A percentile compares a stretch with the other conserved stretches of the same genome.
phyloP scores from a whole-genome alignment of 805 yeast species.

The Wickerhamiella dianesei region DNA sequence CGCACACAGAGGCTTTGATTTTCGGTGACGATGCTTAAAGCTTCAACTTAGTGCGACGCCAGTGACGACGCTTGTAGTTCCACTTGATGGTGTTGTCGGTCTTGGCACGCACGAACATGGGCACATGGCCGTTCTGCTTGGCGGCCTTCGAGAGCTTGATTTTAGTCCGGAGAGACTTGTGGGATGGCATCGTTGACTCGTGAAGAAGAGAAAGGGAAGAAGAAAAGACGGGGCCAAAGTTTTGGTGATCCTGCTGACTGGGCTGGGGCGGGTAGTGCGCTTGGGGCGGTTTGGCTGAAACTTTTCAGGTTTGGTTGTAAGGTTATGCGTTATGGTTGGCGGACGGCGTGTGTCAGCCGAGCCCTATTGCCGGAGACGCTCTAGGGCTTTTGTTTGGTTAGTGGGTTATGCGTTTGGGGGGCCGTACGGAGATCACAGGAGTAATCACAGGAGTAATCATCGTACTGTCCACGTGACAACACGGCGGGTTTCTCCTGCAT shows the following conservation, averaged over 20 bases:
- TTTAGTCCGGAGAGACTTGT: constrained; percentile 93
- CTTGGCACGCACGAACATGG: constrained; percentile 99
- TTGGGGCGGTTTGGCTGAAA: background rate
- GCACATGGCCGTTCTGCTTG: constrained; percentile 98
- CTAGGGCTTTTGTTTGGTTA: background rate
- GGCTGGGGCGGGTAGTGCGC: too few relatives aligned
- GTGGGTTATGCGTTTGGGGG: background rate
- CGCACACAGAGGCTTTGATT: background rate
- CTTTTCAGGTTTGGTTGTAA: too few relatives aligned
- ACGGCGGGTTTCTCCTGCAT: background rate
- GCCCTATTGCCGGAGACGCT: background rate
- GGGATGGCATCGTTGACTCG: constrained; percentile 27
- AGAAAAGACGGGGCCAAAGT: background rate
- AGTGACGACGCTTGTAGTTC: constrained; percentile 99
- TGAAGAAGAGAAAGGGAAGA: constrained; percentile 3
- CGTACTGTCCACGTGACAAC: background rate
- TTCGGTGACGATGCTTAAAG: constrained; percentile 42
- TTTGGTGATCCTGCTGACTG: background rate
- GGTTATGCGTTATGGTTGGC: background rate
- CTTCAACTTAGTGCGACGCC: constrained; percentile 99
- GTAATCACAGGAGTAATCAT: too few relatives aligned
- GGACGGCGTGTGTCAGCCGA: background rate
- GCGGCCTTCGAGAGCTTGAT: constrained; percentile 98
- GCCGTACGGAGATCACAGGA: too few relatives aligned
- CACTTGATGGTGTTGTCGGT: constrained; percentile 82